Evolutionary conservation across 208 protist genomes (phyloP), one percentile per base, ranked within the genome.

Genomic region (Trypanosoma cruzi): DNA sequence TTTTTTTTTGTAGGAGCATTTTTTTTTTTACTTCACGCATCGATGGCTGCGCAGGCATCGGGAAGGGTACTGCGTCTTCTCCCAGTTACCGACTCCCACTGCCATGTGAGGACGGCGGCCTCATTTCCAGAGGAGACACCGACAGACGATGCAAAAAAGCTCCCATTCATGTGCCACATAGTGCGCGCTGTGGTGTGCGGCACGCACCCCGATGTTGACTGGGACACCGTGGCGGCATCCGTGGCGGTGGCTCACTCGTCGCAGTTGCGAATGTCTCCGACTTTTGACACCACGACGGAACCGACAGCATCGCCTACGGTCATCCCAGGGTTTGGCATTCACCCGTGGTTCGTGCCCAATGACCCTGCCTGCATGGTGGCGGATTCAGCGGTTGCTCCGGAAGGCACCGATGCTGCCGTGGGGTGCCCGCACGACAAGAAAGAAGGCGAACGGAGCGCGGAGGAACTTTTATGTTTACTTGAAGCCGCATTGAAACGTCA

Each of bases 131-230:
- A 42, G 22, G 32, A n/a, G 7, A 18, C 34, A n/a, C 1, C 46
- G 0, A 13, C 32, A 28, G 22, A 6, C 18, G 46, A 40, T 1
- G 22, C 31, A n/a, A 31, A 2, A 3, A 37, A 50, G 1, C 28
- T 36, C 4, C 48, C 60, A 20, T 61, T 64, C 46, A 18, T 28
- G 37, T 73, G 60, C 36, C 20, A 26, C 18, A 64, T 75, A 31
- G 46, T 40, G 24, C 22, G 32, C 16, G 62, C 62, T 22, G 82
- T 95, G 28, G 4, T 92, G 11, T 95, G 86, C 69, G 90, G 90
- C 42, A 93, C 87, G 4, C 86, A 95, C 56, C 87, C 90, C 13
- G 37, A 72, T 42, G 71, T 89, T 3, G 90, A 95, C 64, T 95
- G 90, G 88, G 55, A 80, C 4, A 11, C 68, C 8, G 50, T 86